Conservation (phyloP, 106 monocot genomes). For the Xerophyta viscosa region DNA sequence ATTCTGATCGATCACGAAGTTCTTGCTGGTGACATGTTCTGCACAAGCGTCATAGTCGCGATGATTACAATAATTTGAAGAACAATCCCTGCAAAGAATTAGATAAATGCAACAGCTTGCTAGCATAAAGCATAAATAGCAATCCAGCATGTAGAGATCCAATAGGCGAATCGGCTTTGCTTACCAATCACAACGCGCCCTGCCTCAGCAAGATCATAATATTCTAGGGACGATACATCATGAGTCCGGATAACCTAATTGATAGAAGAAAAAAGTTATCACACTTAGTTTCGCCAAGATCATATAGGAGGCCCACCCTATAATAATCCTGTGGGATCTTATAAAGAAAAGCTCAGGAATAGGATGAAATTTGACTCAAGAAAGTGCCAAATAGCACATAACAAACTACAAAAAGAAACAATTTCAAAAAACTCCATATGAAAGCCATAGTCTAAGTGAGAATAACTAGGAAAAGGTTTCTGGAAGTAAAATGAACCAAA, state of each 20-base stretch:
- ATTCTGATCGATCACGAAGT: constrained; percentile 36
- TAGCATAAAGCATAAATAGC: background rate
- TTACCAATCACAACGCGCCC: constrained; percentile 34
- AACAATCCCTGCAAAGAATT: constrained; percentile 27
- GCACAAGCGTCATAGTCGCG: constrained; percentile 40
- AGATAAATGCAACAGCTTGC: background rate
- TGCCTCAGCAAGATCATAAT: constrained; percentile 31
- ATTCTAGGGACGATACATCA: constrained; percentile 14
- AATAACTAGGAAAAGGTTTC: no score
- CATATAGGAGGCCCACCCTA: no score
- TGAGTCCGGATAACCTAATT: constrained; percentile 28
- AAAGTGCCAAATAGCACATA: no score
- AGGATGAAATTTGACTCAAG: no score
- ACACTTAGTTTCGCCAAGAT: no score
- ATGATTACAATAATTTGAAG: constrained; percentile 52
- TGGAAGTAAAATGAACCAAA: no score
- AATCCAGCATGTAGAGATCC: background rate
- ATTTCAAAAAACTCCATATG: no score
- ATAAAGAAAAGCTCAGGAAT: no score
- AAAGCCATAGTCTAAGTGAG: no score
- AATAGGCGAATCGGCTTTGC: background rate
- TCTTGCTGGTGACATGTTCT: constrained; percentile 77
- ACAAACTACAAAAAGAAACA: no score
- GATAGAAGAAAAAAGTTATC: constrained; percentile 6
- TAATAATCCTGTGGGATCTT: no score